Evolutionary conservation across 2,329 filamentous ascomycete species (phyloP).

Genomic region (Emmonsia crescens): DNA sequence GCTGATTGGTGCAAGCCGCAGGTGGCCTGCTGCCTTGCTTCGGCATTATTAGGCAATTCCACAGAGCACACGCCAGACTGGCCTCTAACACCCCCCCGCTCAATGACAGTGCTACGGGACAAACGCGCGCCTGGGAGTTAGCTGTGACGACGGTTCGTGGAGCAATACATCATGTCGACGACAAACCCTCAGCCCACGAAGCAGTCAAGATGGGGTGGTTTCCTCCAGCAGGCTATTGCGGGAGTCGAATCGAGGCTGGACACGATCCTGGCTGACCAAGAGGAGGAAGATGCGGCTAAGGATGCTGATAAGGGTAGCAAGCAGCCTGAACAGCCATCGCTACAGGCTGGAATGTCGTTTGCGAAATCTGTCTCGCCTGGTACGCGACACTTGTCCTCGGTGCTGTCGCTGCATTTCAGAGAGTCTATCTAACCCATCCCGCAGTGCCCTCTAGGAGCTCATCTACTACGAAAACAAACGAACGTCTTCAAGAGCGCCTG

Average conservation of each 20-base stretch:
- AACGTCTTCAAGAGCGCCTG: constrained; percentile 77
- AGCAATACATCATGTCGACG: constrained; percentile 9
- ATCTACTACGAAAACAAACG: constrained; percentile 58
- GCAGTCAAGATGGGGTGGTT: constrained; percentile 60
- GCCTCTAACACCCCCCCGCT: neutral
- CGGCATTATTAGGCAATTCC: neutral
- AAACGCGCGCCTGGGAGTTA: neutral
- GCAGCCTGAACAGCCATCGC: constrained; percentile 27
- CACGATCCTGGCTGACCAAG: constrained; percentile 75
- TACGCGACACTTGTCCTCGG: constrained; percentile 15
- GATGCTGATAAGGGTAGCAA: constrained; percentile 20
- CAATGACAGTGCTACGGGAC: constrained; percentile 1
- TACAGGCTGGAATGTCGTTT: constrained; percentile 15
- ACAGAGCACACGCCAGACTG: neutral
- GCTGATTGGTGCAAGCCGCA: neutral
- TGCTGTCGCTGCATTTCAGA: neutral
- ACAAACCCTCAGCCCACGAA: constrained; percentile 8
- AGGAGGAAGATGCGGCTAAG: constrained; percentile 34
- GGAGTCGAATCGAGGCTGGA: constrained; percentile 90
- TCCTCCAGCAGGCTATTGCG: constrained; percentile 82
- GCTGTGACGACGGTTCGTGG: neutral
- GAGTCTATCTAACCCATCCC: constrained; percentile 10
- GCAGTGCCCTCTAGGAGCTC: constrained; percentile 50
- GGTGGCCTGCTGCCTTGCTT: neutral
- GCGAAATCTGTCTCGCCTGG: constrained; percentile 18